Conservation (phyloP, 2,329 filamentous ascomycete species). For the Colletotrichum zoysiae region DNA sequence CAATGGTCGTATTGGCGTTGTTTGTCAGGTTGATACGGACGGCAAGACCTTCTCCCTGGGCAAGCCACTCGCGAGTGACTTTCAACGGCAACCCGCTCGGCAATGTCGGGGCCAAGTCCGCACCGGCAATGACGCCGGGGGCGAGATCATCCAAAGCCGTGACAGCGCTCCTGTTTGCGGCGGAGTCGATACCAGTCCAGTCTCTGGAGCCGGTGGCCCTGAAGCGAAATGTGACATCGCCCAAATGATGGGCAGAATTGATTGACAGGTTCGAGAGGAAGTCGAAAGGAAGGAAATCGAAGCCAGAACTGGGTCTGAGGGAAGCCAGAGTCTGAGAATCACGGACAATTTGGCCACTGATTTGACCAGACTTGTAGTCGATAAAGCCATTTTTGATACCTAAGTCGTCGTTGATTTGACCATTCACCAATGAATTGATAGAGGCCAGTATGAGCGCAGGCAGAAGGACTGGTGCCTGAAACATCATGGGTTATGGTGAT, state of each 20-base stretch:
- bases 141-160: slow-evolving; percentile 45
- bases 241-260: slow-evolving; percentile 69
- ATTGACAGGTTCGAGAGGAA: slow-evolving; percentile 58
- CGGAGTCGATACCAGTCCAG: slow-evolving; percentile 64
- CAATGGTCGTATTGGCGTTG: slow-evolving; percentile 53
- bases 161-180: slow-evolving; percentile 55
- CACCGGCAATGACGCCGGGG: slow-evolving; percentile 50
- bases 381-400: slow-evolving; percentile 27
- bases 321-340: slow-evolving; percentile 62
- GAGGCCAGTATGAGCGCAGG: slow-evolving; percentile 28
- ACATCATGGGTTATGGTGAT: slow-evolving; percentile 9
- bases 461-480: not conserved
- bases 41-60: slow-evolving; percentile 61
- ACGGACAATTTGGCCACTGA: slow-evolving; percentile 32
- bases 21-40: slow-evolving; percentile 66
- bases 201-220: slow-evolving; percentile 52
- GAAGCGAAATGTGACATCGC: slow-evolving; percentile 69
- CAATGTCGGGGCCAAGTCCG: slow-evolving; percentile 58
- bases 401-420: slow-evolving; percentile 1
- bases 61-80: slow-evolving; percentile 65
- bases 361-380: slow-evolving; percentile 17
- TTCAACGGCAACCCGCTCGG: slow-evolving; percentile 53
- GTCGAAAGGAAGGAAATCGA: slow-evolving; percentile 69
- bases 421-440: slow-evolving; percentile 7
- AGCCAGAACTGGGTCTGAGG: slow-evolving; percentile 54